Evolutionary conservation across 2,329 filamentous ascomycete species (phyloP), one percentile per base, ranked within the genome.

Genomic region (Microsporum audouinii): DNA sequence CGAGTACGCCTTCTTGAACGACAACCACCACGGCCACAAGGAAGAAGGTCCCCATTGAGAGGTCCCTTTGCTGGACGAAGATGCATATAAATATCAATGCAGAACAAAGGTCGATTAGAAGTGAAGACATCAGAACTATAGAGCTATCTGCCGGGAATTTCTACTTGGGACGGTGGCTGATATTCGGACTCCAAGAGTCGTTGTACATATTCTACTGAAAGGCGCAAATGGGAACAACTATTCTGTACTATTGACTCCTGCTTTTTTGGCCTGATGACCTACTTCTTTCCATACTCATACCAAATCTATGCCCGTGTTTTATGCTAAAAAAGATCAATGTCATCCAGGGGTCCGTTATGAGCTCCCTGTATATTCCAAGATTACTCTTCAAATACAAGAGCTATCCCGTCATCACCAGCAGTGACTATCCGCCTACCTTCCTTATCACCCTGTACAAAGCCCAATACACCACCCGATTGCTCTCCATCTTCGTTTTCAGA

Each of bases 391-490:
- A 79, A 80, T 33, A 79, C 73, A 59, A 80, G 67, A 3, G 74
- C 70, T 60, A 79, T 72, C 6, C 75, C 75, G 68, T 99, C 94
- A 76, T 99, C 94, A 29, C 94, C 94, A 1, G 91, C 94, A 4
- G 94, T 97, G 3, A 96, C 82, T 57, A 97, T 79, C 65, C 85
- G 81, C 73, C 85, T 83, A 0, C 89, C 89, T 38, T 39, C 61
- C 71, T 86, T 81, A 5, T 86, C 85, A 1, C 79, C 80, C 74
- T 96, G 91, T 59, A 95, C 91, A 71, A 97, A 99, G 0, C 88
- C 91, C 67, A 97, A 76, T 6, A 97, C 87, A 59, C 92, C 92
- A 38, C 91, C 92, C 6, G 27, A 90, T 89, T 10, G 90, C 88
- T 70, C 89, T 84, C 34, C 91, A 86, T 67, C 89, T 74, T 72